phyloP scores from a whole-genome alignment of 2,329 filamentous ascomycete genomes.

The Podosphaera fusca region DNA sequence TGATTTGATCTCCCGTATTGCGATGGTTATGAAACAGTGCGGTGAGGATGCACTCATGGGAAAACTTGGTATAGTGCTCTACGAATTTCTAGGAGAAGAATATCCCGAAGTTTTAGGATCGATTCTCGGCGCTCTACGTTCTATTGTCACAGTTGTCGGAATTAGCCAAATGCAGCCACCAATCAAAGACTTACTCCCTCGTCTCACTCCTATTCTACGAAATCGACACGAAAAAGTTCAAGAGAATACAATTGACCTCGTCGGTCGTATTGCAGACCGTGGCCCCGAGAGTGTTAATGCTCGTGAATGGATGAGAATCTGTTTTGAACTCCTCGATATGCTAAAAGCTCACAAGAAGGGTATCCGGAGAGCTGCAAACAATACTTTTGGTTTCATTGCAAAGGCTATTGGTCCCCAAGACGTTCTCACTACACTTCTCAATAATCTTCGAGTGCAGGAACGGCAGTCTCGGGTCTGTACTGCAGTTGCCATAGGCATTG shows the following conservation, averaged over 20 bases:
- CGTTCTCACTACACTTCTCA: constrained; percentile 81
- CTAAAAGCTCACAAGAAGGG: constrained; percentile 99
- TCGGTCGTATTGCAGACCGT: constrained; percentile 91
- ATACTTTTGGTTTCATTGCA: constrained; percentile 98
- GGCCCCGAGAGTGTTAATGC: constrained; percentile 93
- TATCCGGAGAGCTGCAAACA: constrained; percentile 92
- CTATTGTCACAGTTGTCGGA: constrained; percentile 92
- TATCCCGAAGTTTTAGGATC: constrained; percentile 95
- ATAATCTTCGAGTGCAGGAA: constrained; percentile 92
- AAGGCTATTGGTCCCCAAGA: constrained; percentile 97
- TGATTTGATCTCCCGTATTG: constrained; percentile 87
- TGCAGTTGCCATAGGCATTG: constrained; percentile 92
- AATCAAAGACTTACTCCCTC: constrained; percentile 84
- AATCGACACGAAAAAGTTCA: constrained; percentile 99
- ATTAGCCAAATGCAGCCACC: constrained; percentile 97
- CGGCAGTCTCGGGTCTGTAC: constrained; percentile 97
- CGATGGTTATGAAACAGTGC: constrained; percentile 97
- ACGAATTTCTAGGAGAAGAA: constrained; percentile 95
- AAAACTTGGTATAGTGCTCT: constrained; percentile 80
- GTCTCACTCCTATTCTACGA: constrained; percentile 88
- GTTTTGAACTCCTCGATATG: constrained; percentile 97
- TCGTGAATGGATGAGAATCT: constrained; percentile 98
- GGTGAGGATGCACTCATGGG: constrained; percentile 90
- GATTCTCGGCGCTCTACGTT: constrained; percentile 80
- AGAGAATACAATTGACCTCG: constrained; percentile 94